These are phyloP conservation scores for Cercophora sp. DNA, from an alignment of 495 filamentous ascomycete species.

Conservation along the genomic window DNA sequence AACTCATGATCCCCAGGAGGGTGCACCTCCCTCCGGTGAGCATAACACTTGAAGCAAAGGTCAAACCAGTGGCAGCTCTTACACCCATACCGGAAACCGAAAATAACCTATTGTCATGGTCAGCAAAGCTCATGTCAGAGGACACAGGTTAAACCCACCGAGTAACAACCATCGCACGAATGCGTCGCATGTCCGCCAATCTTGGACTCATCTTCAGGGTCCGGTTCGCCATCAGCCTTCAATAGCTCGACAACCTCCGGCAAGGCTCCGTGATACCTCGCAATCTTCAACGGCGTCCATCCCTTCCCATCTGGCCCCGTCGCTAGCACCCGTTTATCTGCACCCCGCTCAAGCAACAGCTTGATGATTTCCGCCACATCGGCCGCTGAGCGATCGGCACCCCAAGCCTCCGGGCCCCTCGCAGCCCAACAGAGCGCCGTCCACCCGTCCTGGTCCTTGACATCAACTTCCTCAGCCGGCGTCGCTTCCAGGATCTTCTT, in stretches of 20 bases:
- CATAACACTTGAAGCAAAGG: constrained; percentile 8
- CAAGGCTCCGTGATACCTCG: constrained; percentile 1
- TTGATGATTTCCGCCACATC: constrained; percentile 1
- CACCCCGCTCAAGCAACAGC: constrained; percentile 1
- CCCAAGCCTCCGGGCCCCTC: neutral
- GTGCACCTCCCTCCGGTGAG: neutral
- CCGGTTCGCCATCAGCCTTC: neutral
- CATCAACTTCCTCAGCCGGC: neutral
- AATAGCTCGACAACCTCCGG: constrained; percentile 5
- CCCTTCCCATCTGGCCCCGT: constrained; percentile 1
- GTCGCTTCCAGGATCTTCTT: neutral
- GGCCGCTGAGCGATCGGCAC: neutral
- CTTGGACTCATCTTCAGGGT: constrained; percentile 2
- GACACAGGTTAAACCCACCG: neutral
- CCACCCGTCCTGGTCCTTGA: constrained; percentile 6
- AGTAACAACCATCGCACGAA: neutral
- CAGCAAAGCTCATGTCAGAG: neutral
- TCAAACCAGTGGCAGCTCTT: constrained; percentile 6
- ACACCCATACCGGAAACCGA: constrained; percentile 1
- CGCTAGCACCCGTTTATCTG: constrained; percentile 1
- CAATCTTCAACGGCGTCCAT: constrained; percentile 8
- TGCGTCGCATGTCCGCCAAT: neutral
- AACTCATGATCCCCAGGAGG: constrained; percentile 1
- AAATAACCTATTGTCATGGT: neutral
- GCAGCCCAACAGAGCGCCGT: constrained; percentile 10